Percentiles rank a stretch among this genome's conserved stretches.
phyloP scores from a whole-genome alignment of 73 alveolate genomes.

The Durusdinium trenchii region DNA sequence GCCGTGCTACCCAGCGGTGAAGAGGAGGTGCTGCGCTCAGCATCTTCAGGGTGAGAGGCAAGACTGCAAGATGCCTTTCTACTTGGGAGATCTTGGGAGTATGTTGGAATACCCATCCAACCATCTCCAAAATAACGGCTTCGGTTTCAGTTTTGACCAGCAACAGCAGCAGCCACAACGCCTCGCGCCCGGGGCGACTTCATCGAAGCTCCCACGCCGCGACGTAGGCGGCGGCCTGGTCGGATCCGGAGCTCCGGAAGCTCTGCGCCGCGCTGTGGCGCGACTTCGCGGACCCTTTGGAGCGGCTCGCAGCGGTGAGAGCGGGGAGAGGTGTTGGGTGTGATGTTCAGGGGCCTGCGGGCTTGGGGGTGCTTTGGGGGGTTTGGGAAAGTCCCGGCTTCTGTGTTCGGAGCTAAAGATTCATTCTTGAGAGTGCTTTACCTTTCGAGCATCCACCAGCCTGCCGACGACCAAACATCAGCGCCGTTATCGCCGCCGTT shows the following conservation, averaged over 20 bases:
- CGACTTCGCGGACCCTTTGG: conserved; percentile 89
- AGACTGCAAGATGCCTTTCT: too few relatives aligned
- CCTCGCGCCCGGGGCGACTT: too few relatives aligned
- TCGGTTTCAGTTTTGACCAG: too few relatives aligned
- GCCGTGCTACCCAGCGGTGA: conserved; percentile 73
- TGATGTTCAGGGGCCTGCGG: not conserved
- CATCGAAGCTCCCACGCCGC: too few relatives aligned
- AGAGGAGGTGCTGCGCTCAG: not conserved
- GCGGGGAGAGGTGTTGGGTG: not conserved
- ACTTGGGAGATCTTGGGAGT: not conserved
- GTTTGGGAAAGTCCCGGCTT: not conserved
- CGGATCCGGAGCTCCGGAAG: conserved; percentile 88
- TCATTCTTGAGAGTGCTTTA: not conserved
- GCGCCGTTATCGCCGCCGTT: too few relatives aligned
- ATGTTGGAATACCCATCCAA: too few relatives aligned
- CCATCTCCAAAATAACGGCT: too few relatives aligned
- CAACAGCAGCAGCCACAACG: too few relatives aligned
- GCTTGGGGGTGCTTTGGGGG: not conserved
- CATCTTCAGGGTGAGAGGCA: too few relatives aligned
- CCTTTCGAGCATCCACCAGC: not conserved
- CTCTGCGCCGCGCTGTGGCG: conserved; percentile 94
- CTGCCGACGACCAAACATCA: too few relatives aligned
- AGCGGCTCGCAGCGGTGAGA: not conserved
- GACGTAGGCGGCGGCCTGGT: conserved; percentile 76
- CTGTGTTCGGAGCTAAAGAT: not conserved